Evolutionary conservation across 1,139 yeast species (phyloP), one percentile per base, ranked within the genome.

Genomic region (Pichia inconspicua): DNA sequence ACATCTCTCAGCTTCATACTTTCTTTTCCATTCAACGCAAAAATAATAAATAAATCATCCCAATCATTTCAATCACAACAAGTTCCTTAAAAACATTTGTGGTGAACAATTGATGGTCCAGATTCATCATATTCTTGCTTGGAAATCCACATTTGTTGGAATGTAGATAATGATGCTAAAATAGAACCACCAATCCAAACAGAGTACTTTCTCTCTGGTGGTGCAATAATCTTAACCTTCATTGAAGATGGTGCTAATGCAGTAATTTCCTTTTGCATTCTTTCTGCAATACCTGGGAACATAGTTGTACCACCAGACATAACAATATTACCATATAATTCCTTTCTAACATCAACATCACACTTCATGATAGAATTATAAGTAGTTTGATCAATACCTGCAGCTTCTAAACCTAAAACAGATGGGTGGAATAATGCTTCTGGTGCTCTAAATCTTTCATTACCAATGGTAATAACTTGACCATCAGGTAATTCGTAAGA

Each of bases 181-280:
- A 92, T 92, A 65, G 97, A 90, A 81, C 98, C 98, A 82, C 98
- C 98, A 63, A 92, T 92, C 98, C 98, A 92, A 81, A 90, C 97
- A 71, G 97, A 89, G 90, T 89, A 92, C 78, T 92, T 92, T 81
- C 98, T 86, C 78, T 92, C 97, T 65, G 97, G 97, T 64, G 97
- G 97, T 72, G 98, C 97, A 71, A 88, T 86, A 71, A 92, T 89
- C 87, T 92, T 92, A 69, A 92, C 96, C 88, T 92, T 92, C 97
- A 92, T 92, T 56, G 97, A 89, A 63, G 97, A 88, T 74, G 97
- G 97, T 70, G 97, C 97, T 78, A 92, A 84, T 66, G 97, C 96
- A 65, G 97, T 88, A 68, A 92, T 89, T 79, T 92, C 97, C 87
- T 90, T 92, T 82, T 92, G 97, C 96, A 92, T 89, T 83, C 98